Base-by-base conservation (phyloP, 495 filamentous ascomycete genomes). In the Penicillium canescens region DNA sequence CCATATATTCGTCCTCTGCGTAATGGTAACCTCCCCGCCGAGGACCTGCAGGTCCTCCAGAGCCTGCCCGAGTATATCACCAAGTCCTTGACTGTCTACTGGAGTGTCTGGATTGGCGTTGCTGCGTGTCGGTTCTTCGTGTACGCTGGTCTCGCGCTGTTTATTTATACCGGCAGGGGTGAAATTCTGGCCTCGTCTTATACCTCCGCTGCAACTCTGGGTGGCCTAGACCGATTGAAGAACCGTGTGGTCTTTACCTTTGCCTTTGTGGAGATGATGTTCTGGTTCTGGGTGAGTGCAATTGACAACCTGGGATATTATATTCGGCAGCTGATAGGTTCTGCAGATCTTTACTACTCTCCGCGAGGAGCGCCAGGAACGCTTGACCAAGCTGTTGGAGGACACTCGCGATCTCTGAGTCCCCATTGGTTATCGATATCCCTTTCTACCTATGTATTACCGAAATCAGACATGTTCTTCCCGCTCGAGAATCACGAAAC, bases 201-300 rank as follows among this genome's bases (percentile, higher is more conserved):
- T 71, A 53, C 18, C 46, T 63, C 49, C 50, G 63, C 51, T 57
- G 67, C 56, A 42, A 59, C 51, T 8, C 44, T 41, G 16, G 57
- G 47, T 18, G 74, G 67, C 18, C 55, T 72, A 66, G 87, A 82
- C 52, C 82, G 84, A 33, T 62, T 94, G 63, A 88, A 90, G 72
- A 92, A 91, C 61, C 70, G 87, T 23, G 78, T 93, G 6, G 84
- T 94, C 10, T 95, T 96, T 62, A 86, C 89, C 0, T 95, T 87
- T 72, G 84, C 81, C 12, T 92, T 95, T 64, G 66, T 94, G 71
- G 91, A 96, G 76, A 86, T 91, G 71, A 75, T 91, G 62, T 79
- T 82, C 47, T 96, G 91, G 91, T 89, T 95, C 66, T 96, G 90
- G 90, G 86, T 89, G 65, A 49, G 78, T 73, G 9, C n/a, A 45